Percentiles rank a stretch among this genome's conserved stretches.
Evolutionary conservation across 2,329 filamentous ascomycete species (phyloP).

Genomic region (Magnaporthiopsis poae): DNA sequence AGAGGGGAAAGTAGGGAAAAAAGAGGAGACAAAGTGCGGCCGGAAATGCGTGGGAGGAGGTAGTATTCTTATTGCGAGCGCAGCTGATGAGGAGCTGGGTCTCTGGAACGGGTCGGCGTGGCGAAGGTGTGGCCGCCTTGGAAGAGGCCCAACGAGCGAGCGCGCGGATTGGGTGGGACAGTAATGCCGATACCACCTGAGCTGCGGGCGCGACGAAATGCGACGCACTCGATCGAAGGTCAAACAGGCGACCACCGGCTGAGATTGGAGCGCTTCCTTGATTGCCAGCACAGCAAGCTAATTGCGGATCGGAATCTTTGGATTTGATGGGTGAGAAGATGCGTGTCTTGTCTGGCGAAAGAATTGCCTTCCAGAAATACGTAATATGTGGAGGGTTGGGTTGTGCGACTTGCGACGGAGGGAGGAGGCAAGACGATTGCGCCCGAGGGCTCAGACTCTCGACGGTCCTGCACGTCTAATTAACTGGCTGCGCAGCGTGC

Average conservation of each 20-base stretch:
- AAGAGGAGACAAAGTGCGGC: constrained; percentile 7
- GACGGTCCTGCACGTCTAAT: constrained; percentile 16
- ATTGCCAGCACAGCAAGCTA: background rate
- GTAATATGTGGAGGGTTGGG: background rate
- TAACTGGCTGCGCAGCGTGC: background rate
- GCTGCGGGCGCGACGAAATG: background rate
- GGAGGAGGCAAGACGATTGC: constrained; percentile 11
- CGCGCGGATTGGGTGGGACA: constrained; percentile 1
- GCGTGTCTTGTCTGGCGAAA: background rate
- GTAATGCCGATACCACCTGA: background rate
- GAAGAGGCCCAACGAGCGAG: constrained; percentile 6
- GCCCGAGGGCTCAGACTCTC: constrained; percentile 15
- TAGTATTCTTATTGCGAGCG: constrained; percentile 9
- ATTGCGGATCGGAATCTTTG: background rate
- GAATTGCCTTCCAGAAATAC: background rate
- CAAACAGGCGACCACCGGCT: background rate
- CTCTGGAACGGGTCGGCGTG: constrained; percentile 6
- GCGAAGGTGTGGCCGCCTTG: constrained; percentile 8
- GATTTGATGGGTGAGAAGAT: background rate
- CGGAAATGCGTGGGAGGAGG: constrained; percentile 1
- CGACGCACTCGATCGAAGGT: background rate
- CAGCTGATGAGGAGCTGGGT: constrained; percentile 2
- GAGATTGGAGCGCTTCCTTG: background rate
- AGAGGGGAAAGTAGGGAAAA: background rate
- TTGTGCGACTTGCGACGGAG: constrained; percentile 5